phyloP scores from a whole-genome alignment of 148 eudicot genomes.

The Tetragonia tetragonoides region DNA sequence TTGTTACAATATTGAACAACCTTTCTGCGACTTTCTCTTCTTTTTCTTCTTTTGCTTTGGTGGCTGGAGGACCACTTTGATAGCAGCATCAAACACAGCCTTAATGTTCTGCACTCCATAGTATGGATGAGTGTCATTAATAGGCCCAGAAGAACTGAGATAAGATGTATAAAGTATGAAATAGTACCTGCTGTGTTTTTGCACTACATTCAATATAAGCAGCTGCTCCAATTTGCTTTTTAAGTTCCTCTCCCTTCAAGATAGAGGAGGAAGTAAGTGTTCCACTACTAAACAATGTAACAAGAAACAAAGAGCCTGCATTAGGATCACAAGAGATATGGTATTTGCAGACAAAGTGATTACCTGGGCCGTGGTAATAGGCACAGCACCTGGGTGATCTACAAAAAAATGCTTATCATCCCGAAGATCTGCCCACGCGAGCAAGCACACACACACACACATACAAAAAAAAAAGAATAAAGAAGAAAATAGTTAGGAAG shows the following conservation, averaged over 20 bases:
- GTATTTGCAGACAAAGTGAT: neutral
- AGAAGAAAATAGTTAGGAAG: neutral
- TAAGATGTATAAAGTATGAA: neutral
- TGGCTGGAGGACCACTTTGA: constrained; percentile 86
- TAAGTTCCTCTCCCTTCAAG: constrained; percentile 77
- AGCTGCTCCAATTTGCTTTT: constrained; percentile 75
- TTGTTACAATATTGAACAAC: constrained; percentile 62
- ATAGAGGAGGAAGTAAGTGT: constrained; percentile 15
- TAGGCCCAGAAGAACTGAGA: neutral
- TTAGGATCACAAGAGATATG: neutral
- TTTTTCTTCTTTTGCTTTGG: constrained; percentile 83
- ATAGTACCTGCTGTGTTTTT: constrained; percentile 77
- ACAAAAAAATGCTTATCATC: constrained; percentile 70
- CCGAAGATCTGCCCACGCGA: constrained; percentile 58
- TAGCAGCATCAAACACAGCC: constrained; percentile 86
- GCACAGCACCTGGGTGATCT: constrained; percentile 86
- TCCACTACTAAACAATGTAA: neutral
- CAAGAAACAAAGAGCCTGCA: neutral
- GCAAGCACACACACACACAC: neutral
- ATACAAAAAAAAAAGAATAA: neutral
- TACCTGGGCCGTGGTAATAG: constrained; percentile 78
- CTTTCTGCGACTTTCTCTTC: constrained; percentile 80
- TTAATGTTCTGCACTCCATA: constrained; percentile 66
- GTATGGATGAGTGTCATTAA: neutral
- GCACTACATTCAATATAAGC: constrained; percentile 81